phyloP scores from a whole-genome alignment of 148 eudicot genomes.

The Simmondsia chinensis region DNA sequence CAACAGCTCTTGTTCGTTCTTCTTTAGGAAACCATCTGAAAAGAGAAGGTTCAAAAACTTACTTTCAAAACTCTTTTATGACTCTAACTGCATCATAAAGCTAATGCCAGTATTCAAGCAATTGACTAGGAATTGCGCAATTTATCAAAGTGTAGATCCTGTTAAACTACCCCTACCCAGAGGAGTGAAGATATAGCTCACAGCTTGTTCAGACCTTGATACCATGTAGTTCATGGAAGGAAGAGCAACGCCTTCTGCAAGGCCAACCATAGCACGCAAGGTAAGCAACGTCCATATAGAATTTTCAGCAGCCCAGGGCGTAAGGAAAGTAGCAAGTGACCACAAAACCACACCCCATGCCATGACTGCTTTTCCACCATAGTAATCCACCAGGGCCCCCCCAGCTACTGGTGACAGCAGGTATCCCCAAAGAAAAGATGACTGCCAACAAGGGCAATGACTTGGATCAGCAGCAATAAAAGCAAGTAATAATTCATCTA shows the following conservation, averaged over 20 bases:
- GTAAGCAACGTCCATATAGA: constrained; percentile 61
- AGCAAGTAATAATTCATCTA: not conserved
- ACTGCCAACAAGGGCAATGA: constrained; percentile 51
- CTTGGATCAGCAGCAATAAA: constrained; percentile 23
- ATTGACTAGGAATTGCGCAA: not conserved
- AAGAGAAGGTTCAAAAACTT: constrained; percentile 14
- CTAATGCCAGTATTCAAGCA: not conserved
- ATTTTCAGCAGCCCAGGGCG: constrained; percentile 92
- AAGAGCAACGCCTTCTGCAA: constrained; percentile 97
- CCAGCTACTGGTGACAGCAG: constrained; percentile 87
- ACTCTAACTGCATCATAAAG: not conserved
- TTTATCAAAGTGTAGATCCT: not conserved
- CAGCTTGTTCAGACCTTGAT: constrained; percentile 35
- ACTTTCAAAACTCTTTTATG: constrained; percentile 5
- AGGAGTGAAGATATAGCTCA: not conserved
- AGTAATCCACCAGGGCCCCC: constrained; percentile 82
- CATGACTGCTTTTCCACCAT: constrained; percentile 83
- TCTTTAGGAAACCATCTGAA: constrained; percentile 85
- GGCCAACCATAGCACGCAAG: constrained; percentile 67
- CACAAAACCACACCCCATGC: constrained; percentile 91
- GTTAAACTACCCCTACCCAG: not conserved
- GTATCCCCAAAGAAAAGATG: constrained; percentile 97
- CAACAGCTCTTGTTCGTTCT: constrained; percentile 85
- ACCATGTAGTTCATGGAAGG: constrained; percentile 96
- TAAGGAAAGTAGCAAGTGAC: constrained; percentile 83